Percentiles rank a stretch among this genome's conserved stretches.
These are phyloP conservation scores for Kwoniella mangroviensis DNA, from an alignment of 768 basidiomycete genomes.

Conservation along the genomic window DNA sequence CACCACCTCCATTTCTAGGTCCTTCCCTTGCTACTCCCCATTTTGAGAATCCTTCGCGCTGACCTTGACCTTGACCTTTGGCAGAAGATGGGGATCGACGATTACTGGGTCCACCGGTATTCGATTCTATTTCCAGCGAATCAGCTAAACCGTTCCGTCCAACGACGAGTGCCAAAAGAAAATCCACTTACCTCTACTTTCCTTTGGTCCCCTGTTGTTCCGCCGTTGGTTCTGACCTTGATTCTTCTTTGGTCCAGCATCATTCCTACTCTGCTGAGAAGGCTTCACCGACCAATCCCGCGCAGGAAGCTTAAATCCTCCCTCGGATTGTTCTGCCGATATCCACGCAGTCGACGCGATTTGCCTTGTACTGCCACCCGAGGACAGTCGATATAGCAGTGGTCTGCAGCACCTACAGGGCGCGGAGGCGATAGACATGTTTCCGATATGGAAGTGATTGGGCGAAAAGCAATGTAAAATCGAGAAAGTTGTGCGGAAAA, in stretches of 20 bases:
- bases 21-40: slow-evolving; percentile 20
- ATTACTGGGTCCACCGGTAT: slow-evolving; percentile 16
- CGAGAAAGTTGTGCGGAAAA: background rate
- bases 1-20: background rate
- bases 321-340: slow-evolving; percentile 2
- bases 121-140: background rate
- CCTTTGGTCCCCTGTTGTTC: background rate
- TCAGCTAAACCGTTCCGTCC: background rate
- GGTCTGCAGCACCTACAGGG: slow-evolving; percentile 24
- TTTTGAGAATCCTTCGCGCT: slow-evolving; percentile 17
- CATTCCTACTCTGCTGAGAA: slow-evolving; percentile 5
- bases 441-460: background rate
- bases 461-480: background rate
- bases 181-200: background rate
- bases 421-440: slow-evolving; percentile 1
- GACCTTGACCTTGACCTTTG: background rate
- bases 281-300: slow-evolving; percentile 23
- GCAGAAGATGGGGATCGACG: background rate
- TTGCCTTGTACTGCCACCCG: background rate
- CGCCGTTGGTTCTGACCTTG: background rate
- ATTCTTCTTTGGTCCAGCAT: background rate
- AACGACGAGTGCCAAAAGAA: background rate
- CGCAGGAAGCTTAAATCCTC: slow-evolving; percentile 23
- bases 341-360: background rate
- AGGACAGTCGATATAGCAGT: background rate